These are phyloP conservation scores for Calvatia gigantea DNA, from an alignment of 768 basidiomycete species.

Conservation along the genomic window DNA sequence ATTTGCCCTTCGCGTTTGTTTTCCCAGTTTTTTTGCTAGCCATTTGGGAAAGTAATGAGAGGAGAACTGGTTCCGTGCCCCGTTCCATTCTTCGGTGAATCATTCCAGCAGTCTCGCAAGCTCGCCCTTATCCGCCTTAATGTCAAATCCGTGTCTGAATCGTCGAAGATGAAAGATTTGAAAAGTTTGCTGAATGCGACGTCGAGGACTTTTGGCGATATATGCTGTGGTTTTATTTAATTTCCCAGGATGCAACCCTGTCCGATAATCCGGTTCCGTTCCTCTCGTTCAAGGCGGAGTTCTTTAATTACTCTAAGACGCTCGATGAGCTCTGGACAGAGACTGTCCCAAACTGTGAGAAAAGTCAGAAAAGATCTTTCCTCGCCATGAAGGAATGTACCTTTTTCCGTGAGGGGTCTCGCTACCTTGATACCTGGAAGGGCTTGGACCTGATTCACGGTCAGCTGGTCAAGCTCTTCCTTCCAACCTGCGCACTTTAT, in stretches of 20 bases:
- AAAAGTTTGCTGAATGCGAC: background rate
- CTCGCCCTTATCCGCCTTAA: background rate
- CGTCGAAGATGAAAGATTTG: background rate
- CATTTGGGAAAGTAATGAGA: conserved; percentile 15
- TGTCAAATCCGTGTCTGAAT: background rate
- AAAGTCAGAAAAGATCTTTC: background rate
- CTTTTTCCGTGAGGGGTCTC: too few species aligned
- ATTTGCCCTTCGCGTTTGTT: background rate
- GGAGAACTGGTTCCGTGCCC: conserved; percentile 18
- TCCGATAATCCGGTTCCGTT: background rate
- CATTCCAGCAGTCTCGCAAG: conserved; percentile 8
- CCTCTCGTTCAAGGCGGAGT: conserved; percentile 11
- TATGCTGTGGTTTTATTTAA: background rate
- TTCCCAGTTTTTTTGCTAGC: background rate
- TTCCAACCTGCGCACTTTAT: too few species aligned
- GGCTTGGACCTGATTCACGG: too few species aligned
- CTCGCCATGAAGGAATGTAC: background rate
- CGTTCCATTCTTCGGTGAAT: conserved; percentile 19
- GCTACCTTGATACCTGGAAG: too few species aligned
- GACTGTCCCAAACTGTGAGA: conserved; percentile 22
- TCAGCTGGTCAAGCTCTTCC: too few species aligned
- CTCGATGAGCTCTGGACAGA: conserved; percentile 19
- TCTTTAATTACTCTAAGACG: conserved; percentile 9
- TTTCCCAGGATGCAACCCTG: background rate
- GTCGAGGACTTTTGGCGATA: background rate